Evolutionary conservation across 2,329 filamentous ascomycete genomes (phyloP).

Genomic region (Coniochaeta sp.): DNA sequence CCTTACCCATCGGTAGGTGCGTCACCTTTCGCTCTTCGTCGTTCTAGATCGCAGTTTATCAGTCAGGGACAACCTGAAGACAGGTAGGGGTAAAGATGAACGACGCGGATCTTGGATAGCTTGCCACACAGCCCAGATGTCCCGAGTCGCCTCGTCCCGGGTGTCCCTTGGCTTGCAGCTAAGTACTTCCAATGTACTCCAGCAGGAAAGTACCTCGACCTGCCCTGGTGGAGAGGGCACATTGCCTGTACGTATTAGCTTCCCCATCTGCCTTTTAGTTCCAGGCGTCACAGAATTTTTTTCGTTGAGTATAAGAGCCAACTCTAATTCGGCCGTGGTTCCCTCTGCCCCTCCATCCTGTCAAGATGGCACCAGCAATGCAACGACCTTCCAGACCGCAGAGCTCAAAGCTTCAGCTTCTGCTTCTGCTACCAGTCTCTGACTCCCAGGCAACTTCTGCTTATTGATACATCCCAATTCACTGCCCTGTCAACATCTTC

Average conservation of each 20-base stretch:
- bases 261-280: conserved; percentile 4
- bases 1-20: not conserved
- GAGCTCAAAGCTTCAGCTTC: conserved; percentile 17
- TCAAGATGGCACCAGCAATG: conserved; percentile 34
- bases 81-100: not conserved
- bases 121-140: not conserved
- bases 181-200: not conserved
- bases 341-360: conserved; percentile 22
- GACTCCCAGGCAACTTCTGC: not conserved
- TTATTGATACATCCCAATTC: not conserved
- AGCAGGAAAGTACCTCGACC: not conserved
- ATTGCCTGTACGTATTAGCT: too few species aligned
- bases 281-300: conserved; percentile 12
- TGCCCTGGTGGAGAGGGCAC: not conserved
- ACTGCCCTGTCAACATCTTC: not conserved
- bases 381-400: conserved; percentile 29
- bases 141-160: not conserved
- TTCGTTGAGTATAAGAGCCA: conserved; percentile 24
- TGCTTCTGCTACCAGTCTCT: conserved; percentile 1
- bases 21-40: too few species aligned
- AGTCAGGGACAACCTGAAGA: not conserved
- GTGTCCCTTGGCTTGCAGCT: not conserved
- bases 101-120: too few species aligned
- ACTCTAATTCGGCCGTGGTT: conserved; percentile 24
- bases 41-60: not conserved